phyloP scores from a whole-genome alignment of 1,284 basidiomycete genomes.

The Ceratobasidium sp. region DNA sequence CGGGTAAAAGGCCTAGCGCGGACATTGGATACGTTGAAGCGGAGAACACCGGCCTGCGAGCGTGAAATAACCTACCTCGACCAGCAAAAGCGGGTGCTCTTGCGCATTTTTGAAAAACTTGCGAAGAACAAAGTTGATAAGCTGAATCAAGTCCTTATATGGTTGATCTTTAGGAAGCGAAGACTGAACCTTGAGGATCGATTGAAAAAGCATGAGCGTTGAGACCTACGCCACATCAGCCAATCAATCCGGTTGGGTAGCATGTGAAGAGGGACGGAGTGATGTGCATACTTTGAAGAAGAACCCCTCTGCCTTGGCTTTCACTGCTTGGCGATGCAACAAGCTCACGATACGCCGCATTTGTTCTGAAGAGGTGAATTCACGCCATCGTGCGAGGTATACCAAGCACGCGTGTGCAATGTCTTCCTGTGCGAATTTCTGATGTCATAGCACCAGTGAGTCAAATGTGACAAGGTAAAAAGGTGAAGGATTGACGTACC shows the following conservation, averaged over 20 bases:
- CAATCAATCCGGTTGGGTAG: not conserved
- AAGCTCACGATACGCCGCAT: conserved; percentile 87
- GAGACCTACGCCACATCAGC: conserved; percentile 71
- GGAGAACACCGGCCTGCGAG: no score
- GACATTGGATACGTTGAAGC: not conserved
- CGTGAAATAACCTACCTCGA: conserved; percentile 76
- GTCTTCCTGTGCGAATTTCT: conserved; percentile 86
- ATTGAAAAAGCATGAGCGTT: conserved; percentile 82
- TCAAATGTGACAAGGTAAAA: not conserved
- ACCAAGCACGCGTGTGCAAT: conserved; percentile 81
- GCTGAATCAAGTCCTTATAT: conserved; percentile 79
- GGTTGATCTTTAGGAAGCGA: conserved; percentile 77
- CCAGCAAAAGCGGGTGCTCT: conserved; percentile 80
- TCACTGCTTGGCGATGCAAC: conserved; percentile 87
- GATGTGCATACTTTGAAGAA: conserved; percentile 80
- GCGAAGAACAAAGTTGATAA: conserved; percentile 85
- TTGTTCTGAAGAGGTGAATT: conserved; percentile 78
- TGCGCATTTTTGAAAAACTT: conserved; percentile 90
- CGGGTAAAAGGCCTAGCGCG: conserved; percentile 78
- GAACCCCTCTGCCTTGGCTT: conserved; percentile 86
- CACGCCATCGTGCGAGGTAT: conserved; percentile 82
- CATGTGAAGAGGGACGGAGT: not conserved
- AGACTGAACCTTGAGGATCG: conserved; percentile 78
- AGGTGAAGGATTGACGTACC: conserved; percentile 57
- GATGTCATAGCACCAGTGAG: conserved; percentile 4